These are phyloP conservation scores for Emericellopsis atlantica DNA, from an alignment of 2,329 filamentous ascomycete species.

Conservation along the genomic window DNA sequence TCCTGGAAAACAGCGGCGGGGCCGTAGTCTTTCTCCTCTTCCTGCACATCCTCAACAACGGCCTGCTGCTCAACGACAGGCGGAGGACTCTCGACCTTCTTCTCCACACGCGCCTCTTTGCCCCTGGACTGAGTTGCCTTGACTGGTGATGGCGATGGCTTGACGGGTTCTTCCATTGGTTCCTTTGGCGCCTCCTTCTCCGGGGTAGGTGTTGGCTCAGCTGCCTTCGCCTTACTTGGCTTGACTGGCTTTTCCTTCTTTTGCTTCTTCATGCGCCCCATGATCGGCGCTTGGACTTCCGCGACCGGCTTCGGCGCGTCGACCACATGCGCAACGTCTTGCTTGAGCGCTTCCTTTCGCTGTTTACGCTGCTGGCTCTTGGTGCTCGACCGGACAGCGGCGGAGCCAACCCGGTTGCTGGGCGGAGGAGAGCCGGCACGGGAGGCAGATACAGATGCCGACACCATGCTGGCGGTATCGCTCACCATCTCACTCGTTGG, in stretches of 20 bases:
- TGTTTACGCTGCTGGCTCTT: constrained; percentile 73
- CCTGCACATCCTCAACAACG: not conserved
- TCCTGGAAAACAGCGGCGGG: constrained; percentile 22
- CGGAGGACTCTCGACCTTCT: not conserved
- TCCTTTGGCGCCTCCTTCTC: constrained; percentile 2
- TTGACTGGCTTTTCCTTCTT: constrained; percentile 53
- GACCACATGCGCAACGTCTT: constrained; percentile 42
- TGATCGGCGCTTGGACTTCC: constrained; percentile 55
- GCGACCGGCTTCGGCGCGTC: constrained; percentile 38
- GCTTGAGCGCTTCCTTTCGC: constrained; percentile 53
- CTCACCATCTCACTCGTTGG: constrained; percentile 62
- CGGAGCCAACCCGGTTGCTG: constrained; percentile 52
- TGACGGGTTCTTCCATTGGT: not conserved
- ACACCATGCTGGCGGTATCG: constrained; percentile 66
- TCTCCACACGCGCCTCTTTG: not conserved
- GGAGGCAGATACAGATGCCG: constrained; percentile 54
- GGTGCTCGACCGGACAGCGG: constrained; percentile 55
- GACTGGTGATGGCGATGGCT: not conserved
- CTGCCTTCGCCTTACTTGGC: constrained; percentile 1
- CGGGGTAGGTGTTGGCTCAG: constrained; percentile 2
- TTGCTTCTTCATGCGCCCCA: constrained; percentile 75
- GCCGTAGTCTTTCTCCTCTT: constrained; percentile 9
- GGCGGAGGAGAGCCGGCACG: constrained; percentile 61
- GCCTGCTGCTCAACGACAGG: not conserved
- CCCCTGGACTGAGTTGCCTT: not conserved